phyloP scores from a whole-genome alignment of 257 asterid species.

The Gardenia jasminoides region DNA sequence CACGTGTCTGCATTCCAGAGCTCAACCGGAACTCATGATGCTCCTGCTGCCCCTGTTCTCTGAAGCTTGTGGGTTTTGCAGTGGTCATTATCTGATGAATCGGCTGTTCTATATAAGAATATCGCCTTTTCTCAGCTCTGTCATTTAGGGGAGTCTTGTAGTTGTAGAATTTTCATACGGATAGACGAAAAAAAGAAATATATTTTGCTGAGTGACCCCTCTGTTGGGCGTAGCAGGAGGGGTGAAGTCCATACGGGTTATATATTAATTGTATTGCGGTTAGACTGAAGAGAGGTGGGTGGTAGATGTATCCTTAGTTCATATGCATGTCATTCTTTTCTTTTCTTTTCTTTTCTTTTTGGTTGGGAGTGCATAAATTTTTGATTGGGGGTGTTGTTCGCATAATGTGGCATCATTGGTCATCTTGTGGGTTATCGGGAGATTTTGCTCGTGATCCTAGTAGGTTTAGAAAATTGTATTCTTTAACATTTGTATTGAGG shows the following conservation, averaged over 20 bases:
- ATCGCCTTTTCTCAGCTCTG: not conserved
- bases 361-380: slow-evolving; percentile 11
- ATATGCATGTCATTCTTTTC: not conserved
- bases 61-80: not conserved
- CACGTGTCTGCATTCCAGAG: slow-evolving; percentile 13
- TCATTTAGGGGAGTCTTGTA: slow-evolving; percentile 17
- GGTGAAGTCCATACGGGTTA: slow-evolving; percentile 4
- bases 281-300: not conserved
- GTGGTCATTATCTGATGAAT: slow-evolving; percentile 2
- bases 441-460: not conserved
- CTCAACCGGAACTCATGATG: slow-evolving; percentile 20
- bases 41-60: slow-evolving; percentile 32
- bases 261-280: slow-evolving; percentile 2
- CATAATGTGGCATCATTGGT: slow-evolving; percentile 22
- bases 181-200: not conserved
- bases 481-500: slow-evolving; percentile 14
- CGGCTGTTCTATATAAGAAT: slow-evolving; percentile 19
- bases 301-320: slow-evolving; percentile 5
- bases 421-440: slow-evolving; percentile 19
- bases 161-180: slow-evolving; percentile 8
- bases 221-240: slow-evolving; percentile 15
- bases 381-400: slow-evolving; percentile 12
- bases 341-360: too few species aligned
- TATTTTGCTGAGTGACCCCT: not conserved
- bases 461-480: slow-evolving; percentile 24